Percentiles rank a stretch among this genome's conserved stretches.
Conservation (phyloP, 2,329 filamentous ascomycete genomes). For the Dactylellina leptospora region DNA sequence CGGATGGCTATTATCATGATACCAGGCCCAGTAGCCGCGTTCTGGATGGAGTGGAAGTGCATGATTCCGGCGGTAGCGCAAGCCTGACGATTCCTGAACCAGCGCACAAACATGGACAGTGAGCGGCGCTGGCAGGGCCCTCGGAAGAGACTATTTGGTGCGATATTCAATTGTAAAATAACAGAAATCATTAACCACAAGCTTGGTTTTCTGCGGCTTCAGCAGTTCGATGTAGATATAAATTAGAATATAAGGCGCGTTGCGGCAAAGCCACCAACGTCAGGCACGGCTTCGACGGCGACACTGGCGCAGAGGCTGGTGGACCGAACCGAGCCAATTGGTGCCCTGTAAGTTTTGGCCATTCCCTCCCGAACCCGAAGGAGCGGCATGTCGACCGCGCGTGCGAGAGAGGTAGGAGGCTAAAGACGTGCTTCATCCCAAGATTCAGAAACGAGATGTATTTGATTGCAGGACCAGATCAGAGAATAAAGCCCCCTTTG, state of each 20-base stretch:
- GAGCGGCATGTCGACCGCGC: conserved; percentile 13
- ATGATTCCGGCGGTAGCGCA: not conserved
- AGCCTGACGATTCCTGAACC: conserved; percentile 13
- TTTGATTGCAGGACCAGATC: conserved; percentile 45
- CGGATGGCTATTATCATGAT: too few relatives aligned
- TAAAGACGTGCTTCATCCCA: too few relatives aligned
- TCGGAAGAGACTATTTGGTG: not conserved
- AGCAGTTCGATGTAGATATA: too few relatives aligned
- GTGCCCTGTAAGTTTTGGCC: not conserved
- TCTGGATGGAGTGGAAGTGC: not conserved
- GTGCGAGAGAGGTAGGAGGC: too few relatives aligned
- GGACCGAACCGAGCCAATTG: not conserved
- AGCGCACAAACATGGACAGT: conserved; percentile 10
- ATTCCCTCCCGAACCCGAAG: conserved; percentile 3
- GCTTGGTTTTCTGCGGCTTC: too few relatives aligned
- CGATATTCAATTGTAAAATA: too few relatives aligned
- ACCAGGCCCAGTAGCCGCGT: too few relatives aligned
- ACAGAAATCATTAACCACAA: too few relatives aligned
- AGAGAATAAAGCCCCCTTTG: conserved; percentile 26
- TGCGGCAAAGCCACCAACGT: conserved; percentile 20
- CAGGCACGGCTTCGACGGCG: not conserved
- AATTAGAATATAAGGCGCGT: too few relatives aligned
- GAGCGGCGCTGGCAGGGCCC: not conserved
- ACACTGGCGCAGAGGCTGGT: not conserved
- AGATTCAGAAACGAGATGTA: conserved; percentile 7